Percentiles rank a stretch among this genome's conserved stretches.
Conservation (phyloP, 805 yeast species). For the Lipomyces mesembrius region DNA sequence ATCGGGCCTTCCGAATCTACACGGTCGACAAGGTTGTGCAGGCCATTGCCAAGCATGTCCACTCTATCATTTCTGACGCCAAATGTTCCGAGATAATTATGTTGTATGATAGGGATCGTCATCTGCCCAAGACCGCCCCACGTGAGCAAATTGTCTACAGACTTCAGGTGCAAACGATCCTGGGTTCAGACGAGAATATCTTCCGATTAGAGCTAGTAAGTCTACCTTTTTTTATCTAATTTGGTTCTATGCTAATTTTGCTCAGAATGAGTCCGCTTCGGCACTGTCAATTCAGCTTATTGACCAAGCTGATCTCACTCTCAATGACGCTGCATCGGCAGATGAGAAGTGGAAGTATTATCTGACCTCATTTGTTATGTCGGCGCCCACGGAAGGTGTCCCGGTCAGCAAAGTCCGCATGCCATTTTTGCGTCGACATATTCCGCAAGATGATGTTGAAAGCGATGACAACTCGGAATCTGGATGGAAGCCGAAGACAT, state of each 20-base stretch:
- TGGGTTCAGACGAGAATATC: slow-evolving; percentile 89
- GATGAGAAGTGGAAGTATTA: slow-evolving; percentile 93
- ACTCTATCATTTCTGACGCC: slow-evolving; percentile 75
- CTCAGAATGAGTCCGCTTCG: slow-evolving; percentile 51
- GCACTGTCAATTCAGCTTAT: slow-evolving; percentile 77
- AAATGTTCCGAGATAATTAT: slow-evolving; percentile 80
- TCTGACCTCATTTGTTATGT: slow-evolving; percentile 87
- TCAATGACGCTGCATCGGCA: slow-evolving; percentile 67
- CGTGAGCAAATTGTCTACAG: slow-evolving; percentile 89
- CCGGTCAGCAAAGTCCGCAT: slow-evolving; percentile 72
- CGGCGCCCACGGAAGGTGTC: slow-evolving; percentile 97
- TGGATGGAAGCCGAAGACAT: slow-evolving; percentile 18
- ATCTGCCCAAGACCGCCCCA: slow-evolving; percentile 65
- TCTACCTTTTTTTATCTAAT: not conserved
- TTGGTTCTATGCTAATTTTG: not conserved
- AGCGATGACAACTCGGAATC: slow-evolving; percentile 35
- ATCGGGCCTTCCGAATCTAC: slow-evolving; percentile 88
- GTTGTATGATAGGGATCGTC: slow-evolving; percentile 82
- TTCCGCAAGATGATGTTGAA: slow-evolving; percentile 41
- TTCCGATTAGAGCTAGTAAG: slow-evolving; percentile 73
- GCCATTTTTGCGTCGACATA: slow-evolving; percentile 69
- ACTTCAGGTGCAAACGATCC: slow-evolving; percentile 78
- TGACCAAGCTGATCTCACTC: slow-evolving; percentile 84
- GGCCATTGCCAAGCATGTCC: slow-evolving; percentile 82
- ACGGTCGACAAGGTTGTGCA: slow-evolving; percentile 93